Evolutionary conservation across 352 stramenopile genomes (phyloP).

Genomic region (Plasmopara muralis): DNA sequence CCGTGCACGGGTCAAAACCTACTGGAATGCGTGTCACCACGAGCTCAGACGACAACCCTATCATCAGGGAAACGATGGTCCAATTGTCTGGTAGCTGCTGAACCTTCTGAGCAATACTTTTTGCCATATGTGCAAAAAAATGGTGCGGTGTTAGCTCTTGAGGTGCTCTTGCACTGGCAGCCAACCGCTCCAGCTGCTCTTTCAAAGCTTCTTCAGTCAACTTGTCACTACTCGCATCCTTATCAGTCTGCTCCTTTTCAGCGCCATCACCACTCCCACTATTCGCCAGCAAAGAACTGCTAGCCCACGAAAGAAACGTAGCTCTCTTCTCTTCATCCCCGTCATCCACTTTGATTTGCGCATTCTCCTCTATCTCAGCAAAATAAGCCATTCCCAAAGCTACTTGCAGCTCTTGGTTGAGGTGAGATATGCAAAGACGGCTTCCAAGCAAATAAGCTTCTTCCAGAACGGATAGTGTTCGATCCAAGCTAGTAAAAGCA

Average conservation of each 20-base stretch:
- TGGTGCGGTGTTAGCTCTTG: conserved; percentile 2
- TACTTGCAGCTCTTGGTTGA: conserved; percentile 39
- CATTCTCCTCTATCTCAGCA: conserved; percentile 22
- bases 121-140: conserved; percentile 15
- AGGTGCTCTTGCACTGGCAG: conserved; percentile 3
- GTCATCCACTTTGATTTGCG: conserved; percentile 1
- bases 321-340: conserved; percentile 1
- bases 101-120: conserved; percentile 20
- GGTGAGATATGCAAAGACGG: conserved; percentile 33
- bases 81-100: conserved; percentile 31
- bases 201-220: conserved; percentile 13
- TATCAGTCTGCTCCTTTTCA: neutral
- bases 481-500: conserved; percentile 30
- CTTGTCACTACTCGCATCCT: conserved; percentile 6
- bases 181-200: conserved; percentile 18
- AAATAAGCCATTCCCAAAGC: conserved; percentile 47
- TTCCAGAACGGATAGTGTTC: conserved; percentile 32
- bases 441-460: conserved; percentile 38
- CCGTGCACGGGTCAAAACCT: conserved; percentile 3
- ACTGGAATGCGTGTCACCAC: conserved; percentile 41
- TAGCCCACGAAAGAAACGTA: conserved; percentile 35
- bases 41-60: conserved; percentile 38
- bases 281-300: conserved; percentile 34
- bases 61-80: conserved; percentile 35
- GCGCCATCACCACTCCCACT: conserved; percentile 14